A percentile compares a stretch with the other conserved stretches of the same genome.
phyloP scores from a whole-genome alignment of 2,329 filamentous ascomycete genomes.

The Knufia petricola region DNA sequence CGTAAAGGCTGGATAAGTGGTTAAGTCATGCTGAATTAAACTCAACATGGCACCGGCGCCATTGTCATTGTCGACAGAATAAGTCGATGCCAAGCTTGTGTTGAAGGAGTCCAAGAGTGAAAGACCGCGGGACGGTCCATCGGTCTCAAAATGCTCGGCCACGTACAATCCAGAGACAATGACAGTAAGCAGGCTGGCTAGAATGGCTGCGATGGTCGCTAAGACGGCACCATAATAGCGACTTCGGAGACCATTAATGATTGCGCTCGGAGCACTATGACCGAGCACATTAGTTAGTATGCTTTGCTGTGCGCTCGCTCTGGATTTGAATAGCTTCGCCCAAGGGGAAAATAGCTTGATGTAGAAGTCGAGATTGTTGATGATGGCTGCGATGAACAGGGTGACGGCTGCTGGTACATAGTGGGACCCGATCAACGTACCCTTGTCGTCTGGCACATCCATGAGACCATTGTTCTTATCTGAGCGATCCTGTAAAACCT shows the following conservation, averaged over 20 bases:
- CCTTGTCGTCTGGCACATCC: slow-evolving; percentile 17
- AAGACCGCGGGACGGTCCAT: slow-evolving; percentile 20
- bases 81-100: slow-evolving; percentile 18
- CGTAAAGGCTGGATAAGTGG: slow-evolving; percentile 18
- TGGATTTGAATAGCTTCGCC: slow-evolving; percentile 14
- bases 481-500: slow-evolving; percentile 18
- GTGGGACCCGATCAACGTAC: slow-evolving; percentile 24
- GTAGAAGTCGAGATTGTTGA: slow-evolving; percentile 23
- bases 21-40: slow-evolving; percentile 20
- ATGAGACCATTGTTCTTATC: slow-evolving; percentile 24
- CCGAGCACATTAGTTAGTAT: slow-evolving; percentile 20
- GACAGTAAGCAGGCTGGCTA: slow-evolving; percentile 22
- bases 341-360: slow-evolving; percentile 21
- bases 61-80: slow-evolving; percentile 15
- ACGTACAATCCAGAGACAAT: slow-evolving; percentile 27
- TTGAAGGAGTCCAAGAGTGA: slow-evolving; percentile 25
- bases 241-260: slow-evolving; percentile 14
- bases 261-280: slow-evolving; percentile 15
- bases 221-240: slow-evolving; percentile 20
- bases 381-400: slow-evolving; percentile 18
- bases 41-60: slow-evolving; percentile 17
- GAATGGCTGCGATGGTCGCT: slow-evolving; percentile 19
- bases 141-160: slow-evolving; percentile 20
- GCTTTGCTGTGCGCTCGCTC: slow-evolving; percentile 15
- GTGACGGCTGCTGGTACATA: slow-evolving; percentile 25